Percentiles rank a stretch among this genome's conserved stretches.
These are phyloP conservation scores for Cladophialophora chaetospira DNA, from an alignment of 2,329 filamentous ascomycete genomes.

Conservation along the genomic window DNA sequence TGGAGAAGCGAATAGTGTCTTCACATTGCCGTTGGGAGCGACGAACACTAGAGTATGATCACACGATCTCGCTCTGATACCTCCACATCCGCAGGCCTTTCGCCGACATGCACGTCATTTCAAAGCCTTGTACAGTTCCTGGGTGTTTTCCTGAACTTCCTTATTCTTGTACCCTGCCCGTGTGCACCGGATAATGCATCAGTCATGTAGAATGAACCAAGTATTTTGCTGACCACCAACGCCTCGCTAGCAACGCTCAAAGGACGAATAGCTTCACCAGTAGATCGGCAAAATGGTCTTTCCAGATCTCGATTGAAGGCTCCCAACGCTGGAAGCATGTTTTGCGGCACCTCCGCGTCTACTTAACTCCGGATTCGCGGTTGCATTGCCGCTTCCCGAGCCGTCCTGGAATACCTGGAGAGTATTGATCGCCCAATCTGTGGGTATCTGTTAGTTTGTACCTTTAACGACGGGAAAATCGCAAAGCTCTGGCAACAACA, in stretches of 20 bases:
- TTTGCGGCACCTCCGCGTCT: conserved; percentile 3
- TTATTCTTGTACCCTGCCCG: background rate
- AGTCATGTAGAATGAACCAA: background rate
- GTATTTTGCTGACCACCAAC: conserved; percentile 33
- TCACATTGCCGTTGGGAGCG: too few species aligned
- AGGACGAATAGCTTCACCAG: conserved; percentile 1
- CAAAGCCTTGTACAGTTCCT: too few species aligned
- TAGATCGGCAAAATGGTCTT: conserved; percentile 12
- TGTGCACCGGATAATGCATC: background rate
- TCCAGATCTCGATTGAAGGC: conserved; percentile 3
- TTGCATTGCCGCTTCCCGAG: background rate
- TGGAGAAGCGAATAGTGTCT: too few species aligned
- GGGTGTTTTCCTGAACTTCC: background rate
- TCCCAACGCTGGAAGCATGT: background rate
- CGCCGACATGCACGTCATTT: too few species aligned
- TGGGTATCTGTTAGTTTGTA: too few species aligned
- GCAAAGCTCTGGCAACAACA: too few species aligned
- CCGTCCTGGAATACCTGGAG: conserved; percentile 62
- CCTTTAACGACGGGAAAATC: too few species aligned
- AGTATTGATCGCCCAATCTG: conserved; percentile 71
- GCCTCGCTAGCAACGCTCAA: conserved; percentile 9
- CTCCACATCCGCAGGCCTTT: too few species aligned
- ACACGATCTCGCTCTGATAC: too few species aligned
- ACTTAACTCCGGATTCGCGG: background rate
- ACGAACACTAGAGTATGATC: too few species aligned